These are phyloP conservation scores for Lactarius quietus DNA, from an alignment of 768 basidiomycete genomes.

Conservation along the genomic window DNA sequence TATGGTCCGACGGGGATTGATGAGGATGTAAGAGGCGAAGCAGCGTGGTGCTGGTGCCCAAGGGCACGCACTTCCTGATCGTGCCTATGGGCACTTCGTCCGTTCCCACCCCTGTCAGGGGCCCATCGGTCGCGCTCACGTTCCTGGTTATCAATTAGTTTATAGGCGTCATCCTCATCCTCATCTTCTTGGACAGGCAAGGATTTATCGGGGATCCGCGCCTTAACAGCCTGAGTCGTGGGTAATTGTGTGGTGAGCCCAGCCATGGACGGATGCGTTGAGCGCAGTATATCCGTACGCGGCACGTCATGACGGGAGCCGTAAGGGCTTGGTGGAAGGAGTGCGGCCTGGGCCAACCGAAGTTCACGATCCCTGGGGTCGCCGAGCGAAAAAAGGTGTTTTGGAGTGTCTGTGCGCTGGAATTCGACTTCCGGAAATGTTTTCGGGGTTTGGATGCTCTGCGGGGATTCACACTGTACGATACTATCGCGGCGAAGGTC, in stretches of 20 bases:
- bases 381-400: slow-evolving; percentile 20
- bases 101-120: slow-evolving; percentile 14
- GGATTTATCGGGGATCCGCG: slow-evolving; percentile 26
- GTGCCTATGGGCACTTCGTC: slow-evolving; percentile 19
- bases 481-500: slow-evolving; percentile 23
- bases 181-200: slow-evolving; percentile 27
- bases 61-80: slow-evolving; percentile 18
- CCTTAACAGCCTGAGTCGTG: slow-evolving; percentile 18
- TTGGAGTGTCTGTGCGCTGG: slow-evolving; percentile 19
- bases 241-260: slow-evolving; percentile 20
- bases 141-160: slow-evolving; percentile 11
- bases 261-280: slow-evolving; percentile 12
- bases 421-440: slow-evolving; percentile 18
- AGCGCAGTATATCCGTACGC: slow-evolving; percentile 18
- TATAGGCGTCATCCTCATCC: slow-evolving; percentile 25
- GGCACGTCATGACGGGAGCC: slow-evolving; percentile 17
- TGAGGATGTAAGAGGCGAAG: slow-evolving; percentile 24
- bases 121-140: slow-evolving; percentile 22
- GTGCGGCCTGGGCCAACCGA: slow-evolving; percentile 14
- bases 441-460: slow-evolving; percentile 3
- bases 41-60: slow-evolving; percentile 15
- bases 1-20: slow-evolving; percentile 48
- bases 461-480: slow-evolving; percentile 17
- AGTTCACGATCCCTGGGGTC: slow-evolving; percentile 22
- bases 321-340: slow-evolving; percentile 19